Conservation (phyloP, 2,329 filamentous ascomycete genomes). For the Cladosporium sphaerospermum region DNA sequence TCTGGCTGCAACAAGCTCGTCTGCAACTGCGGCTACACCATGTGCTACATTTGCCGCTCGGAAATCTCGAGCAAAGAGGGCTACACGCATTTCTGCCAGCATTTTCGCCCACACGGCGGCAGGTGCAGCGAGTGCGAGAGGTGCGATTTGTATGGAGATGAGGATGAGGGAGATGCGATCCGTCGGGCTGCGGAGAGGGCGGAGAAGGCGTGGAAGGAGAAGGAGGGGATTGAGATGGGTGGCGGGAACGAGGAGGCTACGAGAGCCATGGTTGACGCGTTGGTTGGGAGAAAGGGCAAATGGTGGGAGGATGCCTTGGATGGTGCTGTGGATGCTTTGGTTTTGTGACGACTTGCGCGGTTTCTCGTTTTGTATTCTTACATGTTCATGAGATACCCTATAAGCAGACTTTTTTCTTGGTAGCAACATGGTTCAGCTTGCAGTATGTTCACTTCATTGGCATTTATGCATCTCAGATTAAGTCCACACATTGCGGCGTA, state of each 20-base stretch:
- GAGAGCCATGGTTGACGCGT: slow-evolving; percentile 20
- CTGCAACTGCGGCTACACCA: slow-evolving; percentile 91
- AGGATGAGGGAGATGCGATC: slow-evolving; percentile 42
- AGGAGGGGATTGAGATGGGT: slow-evolving; percentile 23
- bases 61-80: slow-evolving; percentile 57
- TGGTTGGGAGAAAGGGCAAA: slow-evolving; percentile 16
- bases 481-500: not conserved
- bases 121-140: slow-evolving; percentile 69
- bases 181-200: slow-evolving; percentile 37
- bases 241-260: slow-evolving; percentile 12
- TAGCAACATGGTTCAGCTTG: not conserved
- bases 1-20: slow-evolving; percentile 95
- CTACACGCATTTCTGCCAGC: slow-evolving; percentile 92
- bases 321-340: slow-evolving; percentile 18
- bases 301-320: slow-evolving; percentile 21
- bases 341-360: slow-evolving; percentile 10
- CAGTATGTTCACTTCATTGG: not conserved
- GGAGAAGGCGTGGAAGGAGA: slow-evolving; percentile 41
- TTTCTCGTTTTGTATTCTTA: not conserved
- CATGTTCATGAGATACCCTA: slow-evolving; percentile 9
- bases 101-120: slow-evolving; percentile 77
- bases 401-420: not conserved
- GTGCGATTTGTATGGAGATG: slow-evolving; percentile 45
- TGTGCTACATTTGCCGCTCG: slow-evolving; percentile 90
- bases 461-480: not conserved